Percentiles rank a stretch among this genome's conserved stretches.
These are phyloP conservation scores for Rhodotorula paludigena DNA, from an alignment of 768 basidiomycete genomes.

Conservation along the genomic window DNA sequence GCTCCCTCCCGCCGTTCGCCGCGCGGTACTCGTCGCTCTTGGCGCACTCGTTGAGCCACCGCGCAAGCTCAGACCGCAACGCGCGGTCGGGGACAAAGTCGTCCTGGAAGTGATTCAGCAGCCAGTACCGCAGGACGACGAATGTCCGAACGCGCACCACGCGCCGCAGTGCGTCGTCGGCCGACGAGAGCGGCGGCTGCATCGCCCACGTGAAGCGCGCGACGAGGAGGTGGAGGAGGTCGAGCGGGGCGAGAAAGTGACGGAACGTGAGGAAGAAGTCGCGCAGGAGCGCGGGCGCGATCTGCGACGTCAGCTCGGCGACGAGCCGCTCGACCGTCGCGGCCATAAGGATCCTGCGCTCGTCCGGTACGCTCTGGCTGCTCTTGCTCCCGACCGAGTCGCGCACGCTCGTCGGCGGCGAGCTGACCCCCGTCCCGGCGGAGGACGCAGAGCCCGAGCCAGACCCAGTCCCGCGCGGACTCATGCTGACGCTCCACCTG, in stretches of 20 bases:
- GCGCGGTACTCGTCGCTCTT: conserved; percentile 57
- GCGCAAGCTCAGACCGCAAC: conserved; percentile 64
- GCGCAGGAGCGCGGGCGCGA: conserved; percentile 79
- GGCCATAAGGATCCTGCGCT: conserved; percentile 59
- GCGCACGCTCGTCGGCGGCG: conserved; percentile 28
- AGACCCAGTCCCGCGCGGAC: not conserved
- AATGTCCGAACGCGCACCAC: conserved; percentile 84
- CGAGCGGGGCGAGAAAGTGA: conserved; percentile 70
- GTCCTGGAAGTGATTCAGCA: conserved; percentile 80
- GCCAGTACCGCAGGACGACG: conserved; percentile 83
- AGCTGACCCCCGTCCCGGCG: not conserved
- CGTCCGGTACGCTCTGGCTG: not conserved
- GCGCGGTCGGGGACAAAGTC: conserved; percentile 76
- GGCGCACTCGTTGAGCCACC: conserved; percentile 74
- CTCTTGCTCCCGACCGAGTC: conserved; percentile 20
- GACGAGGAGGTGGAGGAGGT: conserved; percentile 74
- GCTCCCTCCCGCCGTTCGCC: conserved; percentile 61
- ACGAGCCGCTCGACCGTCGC: conserved; percentile 92
- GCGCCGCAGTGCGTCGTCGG: conserved; percentile 64
- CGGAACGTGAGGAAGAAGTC: conserved; percentile 91
- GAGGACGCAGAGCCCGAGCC: not conserved
- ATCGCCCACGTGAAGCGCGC: conserved; percentile 87
- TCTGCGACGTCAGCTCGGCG: conserved; percentile 77
- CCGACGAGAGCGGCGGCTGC: conserved; percentile 31
- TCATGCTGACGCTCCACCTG: conserved; percentile 32